These are phyloP conservation scores for Lactarius akahatsu DNA, from an alignment of 768 basidiomycete genomes.

Conservation along the genomic window DNA sequence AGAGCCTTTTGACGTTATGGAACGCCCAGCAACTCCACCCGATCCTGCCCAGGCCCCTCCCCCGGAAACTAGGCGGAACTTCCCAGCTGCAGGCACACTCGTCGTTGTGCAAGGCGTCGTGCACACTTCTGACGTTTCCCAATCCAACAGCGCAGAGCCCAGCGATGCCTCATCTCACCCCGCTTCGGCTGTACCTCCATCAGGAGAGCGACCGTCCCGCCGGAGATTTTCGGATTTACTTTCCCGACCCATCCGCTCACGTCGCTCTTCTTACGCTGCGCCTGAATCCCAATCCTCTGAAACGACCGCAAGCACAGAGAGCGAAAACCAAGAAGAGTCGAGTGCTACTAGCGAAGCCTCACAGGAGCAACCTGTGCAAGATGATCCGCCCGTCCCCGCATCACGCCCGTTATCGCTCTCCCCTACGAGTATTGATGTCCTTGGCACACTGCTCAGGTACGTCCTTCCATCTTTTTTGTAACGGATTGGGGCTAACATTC, in stretches of 20 bases:
- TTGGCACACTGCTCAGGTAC: constrained; percentile 80
- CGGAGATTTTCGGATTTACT: constrained; percentile 23
- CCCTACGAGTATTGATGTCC: constrained; percentile 75
- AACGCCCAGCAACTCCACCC: constrained; percentile 23
- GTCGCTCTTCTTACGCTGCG: constrained; percentile 27
- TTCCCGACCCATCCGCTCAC: constrained; percentile 25
- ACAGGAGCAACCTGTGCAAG: constrained; percentile 5
- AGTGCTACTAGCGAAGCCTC: constrained; percentile 12
- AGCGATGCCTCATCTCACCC: constrained; percentile 11
- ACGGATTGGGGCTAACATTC: constrained; percentile 8
- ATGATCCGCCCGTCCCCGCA: constrained; percentile 18
- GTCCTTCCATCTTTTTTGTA: constrained; percentile 29
- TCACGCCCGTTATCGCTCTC: constrained; percentile 43
- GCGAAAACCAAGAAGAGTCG: constrained; percentile 15
- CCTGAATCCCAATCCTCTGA: constrained; percentile 23
- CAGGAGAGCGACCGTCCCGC: constrained; percentile 15
- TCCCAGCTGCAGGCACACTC: constrained; percentile 73
- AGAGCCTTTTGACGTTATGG: constrained; percentile 24
- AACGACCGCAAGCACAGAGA: constrained; percentile 11
- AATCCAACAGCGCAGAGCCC: constrained; percentile 27
- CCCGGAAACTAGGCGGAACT: constrained; percentile 41
- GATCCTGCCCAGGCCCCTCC: constrained; percentile 32
- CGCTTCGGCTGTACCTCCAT: constrained; percentile 18
- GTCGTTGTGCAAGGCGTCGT: constrained; percentile 85
- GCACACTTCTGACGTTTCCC: constrained; percentile 66